These are phyloP conservation scores for Colletotrichum tamarilloi DNA, from an alignment of 2,329 filamentous ascomycete genomes.

Conservation along the genomic window DNA sequence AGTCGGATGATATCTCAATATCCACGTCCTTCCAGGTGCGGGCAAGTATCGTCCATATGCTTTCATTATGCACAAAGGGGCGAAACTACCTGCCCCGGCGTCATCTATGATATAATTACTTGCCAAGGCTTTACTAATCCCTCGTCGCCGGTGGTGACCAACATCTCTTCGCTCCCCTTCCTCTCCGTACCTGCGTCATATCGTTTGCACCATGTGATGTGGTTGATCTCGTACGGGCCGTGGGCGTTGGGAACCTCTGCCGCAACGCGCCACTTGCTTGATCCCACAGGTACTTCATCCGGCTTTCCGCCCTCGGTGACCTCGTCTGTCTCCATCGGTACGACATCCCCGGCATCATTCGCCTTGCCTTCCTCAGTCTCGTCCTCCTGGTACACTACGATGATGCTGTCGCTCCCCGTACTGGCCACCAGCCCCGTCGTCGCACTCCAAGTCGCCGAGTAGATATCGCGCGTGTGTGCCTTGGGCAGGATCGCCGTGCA, in stretches of 20 bases:
- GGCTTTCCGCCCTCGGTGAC: constrained; percentile 35
- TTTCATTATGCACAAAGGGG: not conserved
- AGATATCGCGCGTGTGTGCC: constrained; percentile 83
- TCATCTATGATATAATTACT: constrained; percentile 47
- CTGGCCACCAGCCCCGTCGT: constrained; percentile 84
- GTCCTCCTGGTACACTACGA: constrained; percentile 81
- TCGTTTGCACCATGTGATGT: constrained; percentile 86
- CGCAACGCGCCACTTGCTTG: constrained; percentile 75
- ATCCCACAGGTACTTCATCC: not conserved
- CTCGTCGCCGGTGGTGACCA: constrained; percentile 93
- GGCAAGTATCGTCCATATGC: not conserved
- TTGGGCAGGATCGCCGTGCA: constrained; percentile 81
- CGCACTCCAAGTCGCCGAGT: constrained; percentile 86
- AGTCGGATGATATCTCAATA: not conserved
- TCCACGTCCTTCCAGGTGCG: not conserved
- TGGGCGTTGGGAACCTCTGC: constrained; percentile 80
- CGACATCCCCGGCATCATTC: not conserved
- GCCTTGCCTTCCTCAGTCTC: constrained; percentile 14
- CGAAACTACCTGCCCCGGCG: not conserved
- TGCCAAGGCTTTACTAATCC: constrained; percentile 88
- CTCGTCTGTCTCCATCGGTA: not conserved
- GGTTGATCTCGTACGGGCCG: constrained; percentile 94
- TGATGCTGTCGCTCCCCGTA: constrained; percentile 85
- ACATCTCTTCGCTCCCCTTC: constrained; percentile 78
- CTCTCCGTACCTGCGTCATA: constrained; percentile 72